phyloP scores from a whole-genome alignment of 768 basidiomycete genomes.

The Clitopilus hobsonii region DNA sequence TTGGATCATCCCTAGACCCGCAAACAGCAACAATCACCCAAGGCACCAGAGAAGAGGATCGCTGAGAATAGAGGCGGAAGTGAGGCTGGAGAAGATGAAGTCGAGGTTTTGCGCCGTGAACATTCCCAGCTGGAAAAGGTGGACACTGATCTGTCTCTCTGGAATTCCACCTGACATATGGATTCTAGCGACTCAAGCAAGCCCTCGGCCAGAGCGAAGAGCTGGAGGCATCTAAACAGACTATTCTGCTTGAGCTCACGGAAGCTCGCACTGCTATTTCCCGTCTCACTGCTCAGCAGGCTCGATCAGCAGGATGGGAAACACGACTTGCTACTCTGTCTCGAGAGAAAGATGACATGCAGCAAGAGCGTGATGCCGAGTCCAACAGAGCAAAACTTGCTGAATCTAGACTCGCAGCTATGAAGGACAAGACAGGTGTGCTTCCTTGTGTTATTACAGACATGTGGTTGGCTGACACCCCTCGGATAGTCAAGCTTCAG shows the following conservation, averaged over 20 bases:
- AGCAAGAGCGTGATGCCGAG: conserved; percentile 76
- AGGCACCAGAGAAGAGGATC: conserved; percentile 1
- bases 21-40: neutral
- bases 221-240: conserved; percentile 73
- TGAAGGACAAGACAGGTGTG: conserved; percentile 66
- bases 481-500: conserved; percentile 58
- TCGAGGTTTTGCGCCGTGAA: neutral
- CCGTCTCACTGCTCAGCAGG: conserved; percentile 64
- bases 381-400: conserved; percentile 61
- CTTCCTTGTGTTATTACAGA: conserved; percentile 5
- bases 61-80: neutral
- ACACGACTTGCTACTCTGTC: conserved; percentile 56
- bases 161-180: neutral
- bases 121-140: conserved; percentile 53
- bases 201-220: conserved; percentile 80
- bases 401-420: conserved; percentile 57
- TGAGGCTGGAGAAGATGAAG: neutral
- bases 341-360: conserved; percentile 79
- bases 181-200: conserved; percentile 64
- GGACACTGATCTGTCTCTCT: neutral
- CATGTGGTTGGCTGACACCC: neutral
- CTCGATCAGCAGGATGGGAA: conserved; percentile 69
- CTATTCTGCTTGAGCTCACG: conserved; percentile 67
- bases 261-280: conserved; percentile 65
- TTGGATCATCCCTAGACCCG: conserved; percentile 5